A percentile compares a stretch with the other conserved stretches of the same genome.
Evolutionary conservation across 768 basidiomycete genomes (phyloP).

Genomic region (Phaeotremella fagi): DNA sequence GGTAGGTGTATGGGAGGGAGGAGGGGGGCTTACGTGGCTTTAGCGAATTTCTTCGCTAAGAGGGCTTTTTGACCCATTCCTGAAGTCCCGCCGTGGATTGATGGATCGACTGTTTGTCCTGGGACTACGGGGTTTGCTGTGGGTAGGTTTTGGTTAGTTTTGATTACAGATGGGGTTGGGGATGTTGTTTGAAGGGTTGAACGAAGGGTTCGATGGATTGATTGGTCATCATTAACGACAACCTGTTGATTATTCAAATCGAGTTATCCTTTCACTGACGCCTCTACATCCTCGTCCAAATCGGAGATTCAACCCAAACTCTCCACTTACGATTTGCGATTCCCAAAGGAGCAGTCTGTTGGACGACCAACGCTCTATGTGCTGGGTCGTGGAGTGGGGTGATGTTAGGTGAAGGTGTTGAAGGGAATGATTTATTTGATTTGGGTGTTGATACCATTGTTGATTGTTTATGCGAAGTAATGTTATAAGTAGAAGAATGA

Average conservation of each 20-base stretch:
- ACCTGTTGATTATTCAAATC: no score
- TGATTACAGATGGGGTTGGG: no score
- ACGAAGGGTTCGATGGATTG: not conserved
- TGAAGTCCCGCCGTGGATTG: conserved; percentile 14
- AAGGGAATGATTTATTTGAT: conserved; percentile 13
- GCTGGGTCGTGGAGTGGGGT: conserved; percentile 47
- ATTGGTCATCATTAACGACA: not conserved
- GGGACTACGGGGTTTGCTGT: conserved; percentile 43
- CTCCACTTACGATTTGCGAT: conserved; percentile 42
- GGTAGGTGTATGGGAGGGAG: not conserved
- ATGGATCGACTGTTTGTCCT: conserved; percentile 32
- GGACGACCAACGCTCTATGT: conserved; percentile 41
- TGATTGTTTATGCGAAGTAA: not conserved
- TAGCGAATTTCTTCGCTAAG: conserved; percentile 88
- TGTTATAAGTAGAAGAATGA: not conserved
- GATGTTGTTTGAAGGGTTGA: not conserved
- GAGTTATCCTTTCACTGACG: no score
- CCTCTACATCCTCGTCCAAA: not conserved
- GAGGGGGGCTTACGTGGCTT: conserved; percentile 62
- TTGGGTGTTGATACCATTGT: conserved; percentile 7
- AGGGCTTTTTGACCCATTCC: conserved; percentile 80
- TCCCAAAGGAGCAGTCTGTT: conserved; percentile 40
- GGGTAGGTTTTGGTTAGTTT: not conserved
- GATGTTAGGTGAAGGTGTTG: conserved; percentile 38
- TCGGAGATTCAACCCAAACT: not conserved